Conservation (phyloP, 2,329 filamentous ascomycete genomes). For the Aspergillus sojae region DNA sequence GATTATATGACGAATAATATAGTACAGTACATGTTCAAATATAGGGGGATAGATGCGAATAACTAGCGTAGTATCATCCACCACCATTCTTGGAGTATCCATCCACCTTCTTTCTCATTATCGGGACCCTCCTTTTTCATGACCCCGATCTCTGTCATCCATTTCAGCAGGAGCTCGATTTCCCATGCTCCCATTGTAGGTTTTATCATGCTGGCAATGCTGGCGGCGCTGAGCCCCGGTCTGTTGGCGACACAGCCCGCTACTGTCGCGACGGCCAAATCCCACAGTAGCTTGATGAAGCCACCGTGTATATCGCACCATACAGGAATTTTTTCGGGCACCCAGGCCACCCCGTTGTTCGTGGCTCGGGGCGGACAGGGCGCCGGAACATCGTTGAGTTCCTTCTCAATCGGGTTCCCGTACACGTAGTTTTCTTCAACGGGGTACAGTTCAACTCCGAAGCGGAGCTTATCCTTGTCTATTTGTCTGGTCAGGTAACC, state of each 20-base stretch:
- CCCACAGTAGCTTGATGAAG: slow-evolving; percentile 43
- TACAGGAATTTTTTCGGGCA: slow-evolving; percentile 42
- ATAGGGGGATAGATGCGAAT: background rate
- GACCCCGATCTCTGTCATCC: slow-evolving; percentile 37
- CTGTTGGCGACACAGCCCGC: slow-evolving; percentile 46
- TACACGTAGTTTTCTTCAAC: slow-evolving; percentile 38
- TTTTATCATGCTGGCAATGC: slow-evolving; percentile 41
- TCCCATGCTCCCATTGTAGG: slow-evolving; percentile 48
- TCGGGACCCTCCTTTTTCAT: slow-evolving; percentile 16
- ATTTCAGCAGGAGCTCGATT: slow-evolving; percentile 42
- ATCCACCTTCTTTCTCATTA: slow-evolving; percentile 25
- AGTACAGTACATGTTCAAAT: background rate
- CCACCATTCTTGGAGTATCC: slow-evolving; percentile 44
- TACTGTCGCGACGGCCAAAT: slow-evolving; percentile 43
- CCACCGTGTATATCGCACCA: slow-evolving; percentile 54
- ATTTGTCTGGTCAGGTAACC: slow-evolving; percentile 51
- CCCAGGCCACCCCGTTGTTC: background rate
- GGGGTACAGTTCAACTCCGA: slow-evolving; percentile 44
- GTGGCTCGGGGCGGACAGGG: slow-evolving; percentile 27
- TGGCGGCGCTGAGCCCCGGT: slow-evolving; percentile 41
- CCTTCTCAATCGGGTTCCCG: slow-evolving; percentile 40
- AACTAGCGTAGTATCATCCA: slow-evolving; percentile 36
- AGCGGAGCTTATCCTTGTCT: slow-evolving; percentile 47
- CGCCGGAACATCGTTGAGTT: slow-evolving; percentile 21
- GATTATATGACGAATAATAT: background rate